These are phyloP conservation scores for Didymella pomorum DNA, from an alignment of 2,329 filamentous ascomycete species.

Conservation along the genomic window DNA sequence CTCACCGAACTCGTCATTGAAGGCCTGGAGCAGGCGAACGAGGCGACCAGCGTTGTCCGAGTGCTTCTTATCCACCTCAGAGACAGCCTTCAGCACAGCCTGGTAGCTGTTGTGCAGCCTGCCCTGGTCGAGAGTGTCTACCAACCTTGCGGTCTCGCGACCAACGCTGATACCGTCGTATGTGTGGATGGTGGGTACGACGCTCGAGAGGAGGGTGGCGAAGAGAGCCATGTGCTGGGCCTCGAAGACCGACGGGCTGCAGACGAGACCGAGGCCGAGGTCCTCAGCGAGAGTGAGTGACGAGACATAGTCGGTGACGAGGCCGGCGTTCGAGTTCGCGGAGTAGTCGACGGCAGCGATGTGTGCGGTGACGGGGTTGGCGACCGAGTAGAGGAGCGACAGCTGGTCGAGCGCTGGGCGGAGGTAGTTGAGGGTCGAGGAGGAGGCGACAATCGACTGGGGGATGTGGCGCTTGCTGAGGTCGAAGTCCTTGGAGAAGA, in stretches of 20 bases:
- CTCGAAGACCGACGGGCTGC: constrained; percentile 87
- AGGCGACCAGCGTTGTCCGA: constrained; percentile 75
- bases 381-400: constrained; percentile 86
- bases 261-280: constrained; percentile 83
- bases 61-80: constrained; percentile 71
- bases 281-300: constrained; percentile 86
- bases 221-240: constrained; percentile 95
- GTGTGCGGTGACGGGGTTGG: constrained; percentile 92
- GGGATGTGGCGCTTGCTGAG: constrained; percentile 88
- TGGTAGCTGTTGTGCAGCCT: constrained; percentile 75
- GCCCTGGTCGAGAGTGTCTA: constrained; percentile 79
- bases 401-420: constrained; percentile 89
- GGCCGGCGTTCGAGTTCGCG: constrained; percentile 67
- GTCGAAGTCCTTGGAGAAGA: constrained; percentile 97
- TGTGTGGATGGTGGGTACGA: constrained; percentile 84
- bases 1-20: constrained; percentile 93
- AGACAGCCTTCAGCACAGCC: constrained; percentile 68
- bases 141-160: constrained; percentile 80
- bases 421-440: constrained; percentile 80
- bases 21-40: constrained; percentile 72
- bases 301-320: constrained; percentile 87
- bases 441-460: constrained; percentile 88
- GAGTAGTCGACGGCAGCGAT: constrained; percentile 89
- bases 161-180: constrained; percentile 87
- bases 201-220: constrained; percentile 78